Percentiles rank a stretch among this genome's conserved stretches.
Conservation (phyloP, 2,329 filamentous ascomycete species). For the Colletotrichum costaricense region DNA sequence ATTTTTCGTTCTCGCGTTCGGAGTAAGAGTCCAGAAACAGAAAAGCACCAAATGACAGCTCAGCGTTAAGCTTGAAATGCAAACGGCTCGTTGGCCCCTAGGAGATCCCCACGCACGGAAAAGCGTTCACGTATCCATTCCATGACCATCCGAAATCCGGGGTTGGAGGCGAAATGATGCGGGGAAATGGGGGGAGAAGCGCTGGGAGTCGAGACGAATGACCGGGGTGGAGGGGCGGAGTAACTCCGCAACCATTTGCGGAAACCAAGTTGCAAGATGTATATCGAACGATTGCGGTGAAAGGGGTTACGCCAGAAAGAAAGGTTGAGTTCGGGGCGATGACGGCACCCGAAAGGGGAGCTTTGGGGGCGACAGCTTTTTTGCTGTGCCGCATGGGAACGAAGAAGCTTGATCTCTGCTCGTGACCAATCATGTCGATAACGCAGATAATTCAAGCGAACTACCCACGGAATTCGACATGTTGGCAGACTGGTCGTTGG, state of each 20-base stretch:
- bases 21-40: not conserved
- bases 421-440: not conserved
- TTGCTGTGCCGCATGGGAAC: not conserved
- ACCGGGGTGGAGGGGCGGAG: constrained; percentile 26
- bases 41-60: no score
- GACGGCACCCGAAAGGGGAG: not conserved
- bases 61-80: not conserved
- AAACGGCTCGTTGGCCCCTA: not conserved
- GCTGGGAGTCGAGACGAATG: not conserved
- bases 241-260: constrained; percentile 10
- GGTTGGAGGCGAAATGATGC: constrained; percentile 19
- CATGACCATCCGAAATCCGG: constrained; percentile 17
- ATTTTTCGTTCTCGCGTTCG: constrained; percentile 14
- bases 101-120: constrained; percentile 7
- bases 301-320: not conserved
- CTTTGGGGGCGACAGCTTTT: not conserved
- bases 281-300: not conserved
- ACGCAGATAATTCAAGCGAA: not conserved
- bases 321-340: not conserved
- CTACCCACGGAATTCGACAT: not conserved
- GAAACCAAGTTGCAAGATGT: not conserved
- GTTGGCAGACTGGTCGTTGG: not conserved
- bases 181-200: not conserved
- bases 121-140: constrained; percentile 8
- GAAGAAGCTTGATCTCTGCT: not conserved